Conservation (phyloP, 371 early-diverging fungal genomes). For the Saksenaea vasiformis region DNA sequence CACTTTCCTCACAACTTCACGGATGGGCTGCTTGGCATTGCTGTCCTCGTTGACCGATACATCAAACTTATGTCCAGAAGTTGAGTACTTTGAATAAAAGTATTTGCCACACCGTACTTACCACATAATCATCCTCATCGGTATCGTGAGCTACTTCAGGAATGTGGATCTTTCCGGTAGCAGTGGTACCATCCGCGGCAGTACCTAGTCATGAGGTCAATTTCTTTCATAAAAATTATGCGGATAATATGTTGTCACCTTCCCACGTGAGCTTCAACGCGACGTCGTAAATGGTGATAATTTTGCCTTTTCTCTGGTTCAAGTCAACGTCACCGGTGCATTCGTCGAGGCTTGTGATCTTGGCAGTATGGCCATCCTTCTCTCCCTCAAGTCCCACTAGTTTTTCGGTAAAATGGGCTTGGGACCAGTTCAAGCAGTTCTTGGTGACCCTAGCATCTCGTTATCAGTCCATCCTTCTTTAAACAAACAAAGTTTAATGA, state of each 20-base stretch:
- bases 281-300: slow-evolving; percentile 85
- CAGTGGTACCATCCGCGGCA: slow-evolving; percentile 64
- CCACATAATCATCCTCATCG: slow-evolving; percentile 77
- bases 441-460: slow-evolving; percentile 74
- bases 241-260: slow-evolving; percentile 42
- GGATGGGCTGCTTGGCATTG: slow-evolving; percentile 62
- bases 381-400: slow-evolving; percentile 53
- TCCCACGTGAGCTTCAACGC: slow-evolving; percentile 70
- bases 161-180: slow-evolving; percentile 77
- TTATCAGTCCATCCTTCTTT: background rate
- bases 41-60: slow-evolving; percentile 67
- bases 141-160: slow-evolving; percentile 95
- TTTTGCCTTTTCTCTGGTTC: slow-evolving; percentile 87
- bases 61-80: slow-evolving; percentile 60
- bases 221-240: background rate
- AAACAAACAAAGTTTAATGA: background rate
- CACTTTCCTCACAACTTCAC: slow-evolving; percentile 71
- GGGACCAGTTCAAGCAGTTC: slow-evolving; percentile 84
- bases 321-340: slow-evolving; percentile 81
- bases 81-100: background rate
- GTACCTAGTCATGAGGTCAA: slow-evolving; percentile 40
- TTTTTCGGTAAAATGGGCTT: slow-evolving; percentile 60
- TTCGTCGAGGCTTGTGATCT: slow-evolving; percentile 55
- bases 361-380: slow-evolving; percentile 50
- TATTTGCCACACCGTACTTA: slow-evolving; percentile 29